Evolutionary conservation across 2,329 filamentous ascomycete genomes (phyloP).

Genomic region (Microdochium trichocladiopsis): DNA sequence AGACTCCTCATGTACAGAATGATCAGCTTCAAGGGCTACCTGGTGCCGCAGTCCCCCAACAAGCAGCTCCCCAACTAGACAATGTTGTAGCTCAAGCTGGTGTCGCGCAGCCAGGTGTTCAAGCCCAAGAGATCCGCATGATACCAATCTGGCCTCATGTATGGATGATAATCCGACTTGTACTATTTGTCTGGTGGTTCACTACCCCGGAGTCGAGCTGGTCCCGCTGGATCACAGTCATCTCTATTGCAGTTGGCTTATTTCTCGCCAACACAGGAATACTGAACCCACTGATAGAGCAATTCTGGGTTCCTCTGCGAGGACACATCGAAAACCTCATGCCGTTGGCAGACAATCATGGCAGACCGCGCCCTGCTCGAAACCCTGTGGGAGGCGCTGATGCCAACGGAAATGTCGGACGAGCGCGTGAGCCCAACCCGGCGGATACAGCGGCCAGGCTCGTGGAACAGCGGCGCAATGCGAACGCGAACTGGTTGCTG

Average conservation of each 20-base stretch:
- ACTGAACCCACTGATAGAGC: conserved; percentile 46
- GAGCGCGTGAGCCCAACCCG: conserved; percentile 27
- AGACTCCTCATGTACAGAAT: conserved; percentile 12
- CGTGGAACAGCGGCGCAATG: conserved; percentile 35
- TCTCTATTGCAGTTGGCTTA: conserved; percentile 44
- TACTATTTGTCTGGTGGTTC: conserved; percentile 59
- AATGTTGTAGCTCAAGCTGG: conserved; percentile 17
- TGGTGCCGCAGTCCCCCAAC: conserved; percentile 16
- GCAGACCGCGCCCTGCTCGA: conserved; percentile 2
- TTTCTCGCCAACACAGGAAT: conserved; percentile 55
- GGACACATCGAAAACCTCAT: conserved; percentile 54
- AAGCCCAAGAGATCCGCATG: conserved; percentile 21
- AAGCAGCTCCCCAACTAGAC: conserved; percentile 15
- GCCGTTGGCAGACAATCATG: conserved; percentile 36
- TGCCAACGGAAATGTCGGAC: conserved; percentile 12
- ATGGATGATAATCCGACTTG: conserved; percentile 52
- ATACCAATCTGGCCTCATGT: conserved; percentile 51
- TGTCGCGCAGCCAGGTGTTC: conserved; percentile 20
- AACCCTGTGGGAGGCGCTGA: conserved; percentile 14
- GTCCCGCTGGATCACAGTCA: conserved; percentile 50
- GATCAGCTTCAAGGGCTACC: conserved; percentile 16
- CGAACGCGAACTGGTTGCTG: conserved; percentile 41
- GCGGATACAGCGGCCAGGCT: conserved; percentile 47
- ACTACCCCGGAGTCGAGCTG: conserved; percentile 51
- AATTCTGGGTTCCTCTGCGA: conserved; percentile 48